phyloP scores from a whole-genome alignment of 2,329 filamentous ascomycete species.

The Periconia sp. region DNA sequence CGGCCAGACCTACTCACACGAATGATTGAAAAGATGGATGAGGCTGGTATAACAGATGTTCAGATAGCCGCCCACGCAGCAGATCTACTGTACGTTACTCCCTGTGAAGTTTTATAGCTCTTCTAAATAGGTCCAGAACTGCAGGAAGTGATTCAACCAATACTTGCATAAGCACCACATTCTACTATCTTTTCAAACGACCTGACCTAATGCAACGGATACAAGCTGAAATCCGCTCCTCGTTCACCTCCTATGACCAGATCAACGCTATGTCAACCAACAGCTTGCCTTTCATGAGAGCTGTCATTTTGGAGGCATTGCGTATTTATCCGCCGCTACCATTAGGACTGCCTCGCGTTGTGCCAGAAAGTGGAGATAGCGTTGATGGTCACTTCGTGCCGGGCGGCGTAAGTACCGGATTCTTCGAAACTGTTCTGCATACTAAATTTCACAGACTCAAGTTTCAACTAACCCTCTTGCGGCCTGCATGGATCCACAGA shows the following conservation, averaged over 20 bases:
- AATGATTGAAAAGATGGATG: conserved; percentile 1
- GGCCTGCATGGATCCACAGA: conserved; percentile 3
- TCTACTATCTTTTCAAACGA: conserved; percentile 29
- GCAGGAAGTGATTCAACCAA: conserved; percentile 50
- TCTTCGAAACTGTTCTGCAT: neutral
- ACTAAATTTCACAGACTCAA: conserved; percentile 18
- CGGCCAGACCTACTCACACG: conserved; percentile 16
- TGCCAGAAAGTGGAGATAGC: conserved; percentile 13
- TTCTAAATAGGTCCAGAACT: too few species aligned
- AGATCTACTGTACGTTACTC: conserved; percentile 26
- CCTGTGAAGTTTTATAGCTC: too few species aligned
- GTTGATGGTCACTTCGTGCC: conserved; percentile 20
- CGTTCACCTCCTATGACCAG: conserved; percentile 20
- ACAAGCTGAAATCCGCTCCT: conserved; percentile 19
- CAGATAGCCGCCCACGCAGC: conserved; percentile 12
- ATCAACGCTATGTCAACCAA: conserved; percentile 17
- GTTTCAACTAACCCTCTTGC: conserved; percentile 20
- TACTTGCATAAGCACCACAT: conserved; percentile 37
- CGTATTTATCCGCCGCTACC: conserved; percentile 29
- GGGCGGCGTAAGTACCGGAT: conserved; percentile 15
- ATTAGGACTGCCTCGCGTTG: conserved; percentile 8
- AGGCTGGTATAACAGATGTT: conserved; percentile 10
- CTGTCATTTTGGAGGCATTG: conserved; percentile 22
- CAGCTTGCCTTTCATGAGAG: conserved; percentile 22
- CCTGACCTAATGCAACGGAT: conserved; percentile 17